Evolutionary conservation across 495 filamentous ascomycete genomes (phyloP).

Genomic region (Eremomyces bilateralis): DNA sequence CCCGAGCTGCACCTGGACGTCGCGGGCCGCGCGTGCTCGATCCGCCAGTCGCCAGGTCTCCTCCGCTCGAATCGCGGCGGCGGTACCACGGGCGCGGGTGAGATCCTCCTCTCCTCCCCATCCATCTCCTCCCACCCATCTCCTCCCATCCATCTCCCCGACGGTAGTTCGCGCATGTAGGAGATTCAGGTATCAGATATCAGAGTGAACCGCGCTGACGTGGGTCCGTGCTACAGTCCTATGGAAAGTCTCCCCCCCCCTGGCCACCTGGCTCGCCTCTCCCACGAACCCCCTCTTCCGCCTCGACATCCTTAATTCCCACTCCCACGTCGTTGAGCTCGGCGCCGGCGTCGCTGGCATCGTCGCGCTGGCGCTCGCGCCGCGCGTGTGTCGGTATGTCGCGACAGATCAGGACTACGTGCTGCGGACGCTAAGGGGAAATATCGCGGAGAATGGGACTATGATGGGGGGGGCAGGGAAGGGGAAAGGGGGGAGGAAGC

Average conservation of each 20-base stretch:
- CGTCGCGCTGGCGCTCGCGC: conserved; percentile 41
- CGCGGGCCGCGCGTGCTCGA: conserved; percentile 44
- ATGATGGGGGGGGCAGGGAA: conserved; percentile 1
- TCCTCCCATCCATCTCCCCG: conserved; percentile 5
- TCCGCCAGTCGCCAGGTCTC: conserved; percentile 69
- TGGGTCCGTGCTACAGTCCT: conserved; percentile 33
- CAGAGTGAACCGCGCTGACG: no score
- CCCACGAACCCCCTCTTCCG: conserved; percentile 42
- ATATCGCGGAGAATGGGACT: conserved; percentile 40
- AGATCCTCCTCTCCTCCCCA: conserved; percentile 8
- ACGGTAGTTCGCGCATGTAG: no score
- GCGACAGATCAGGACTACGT: conserved; percentile 85
- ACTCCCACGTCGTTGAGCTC: conserved; percentile 52
- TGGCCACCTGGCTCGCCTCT: conserved; percentile 60
- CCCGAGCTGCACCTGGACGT: conserved; percentile 44
- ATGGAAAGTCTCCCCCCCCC: conserved; percentile 79
- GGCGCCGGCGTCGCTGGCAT: conserved; percentile 73
- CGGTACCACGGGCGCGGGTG: conserved; percentile 84
- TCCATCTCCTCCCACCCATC: not conserved
- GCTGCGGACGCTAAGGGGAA: conserved; percentile 45
- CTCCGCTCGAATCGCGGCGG: conserved; percentile 53
- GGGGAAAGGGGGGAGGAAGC: not conserved
- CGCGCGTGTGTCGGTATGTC: conserved; percentile 40
- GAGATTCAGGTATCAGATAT: no score
- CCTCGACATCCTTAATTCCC: conserved; percentile 27